Evolutionary conservation across 2,329 filamentous ascomycete species (phyloP).

Genomic region (Scedosporium apiospermum): DNA sequence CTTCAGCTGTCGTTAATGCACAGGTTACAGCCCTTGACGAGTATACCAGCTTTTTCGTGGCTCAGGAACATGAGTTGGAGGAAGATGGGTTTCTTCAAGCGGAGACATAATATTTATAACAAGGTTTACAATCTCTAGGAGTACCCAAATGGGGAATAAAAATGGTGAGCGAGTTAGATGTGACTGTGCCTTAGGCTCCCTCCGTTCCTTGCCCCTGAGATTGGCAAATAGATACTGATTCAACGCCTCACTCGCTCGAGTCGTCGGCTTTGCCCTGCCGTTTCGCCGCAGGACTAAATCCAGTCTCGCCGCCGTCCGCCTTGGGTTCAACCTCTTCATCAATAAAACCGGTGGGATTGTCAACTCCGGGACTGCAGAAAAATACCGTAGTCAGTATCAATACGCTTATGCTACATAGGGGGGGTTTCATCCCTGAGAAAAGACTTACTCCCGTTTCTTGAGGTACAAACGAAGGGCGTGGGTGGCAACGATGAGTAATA

Average conservation of each 20-base stretch:
- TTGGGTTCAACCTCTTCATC: neutral
- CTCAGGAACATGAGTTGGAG: no score
- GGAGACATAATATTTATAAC: no score
- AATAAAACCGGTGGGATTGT: neutral
- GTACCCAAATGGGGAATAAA: no score
- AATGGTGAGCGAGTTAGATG: no score
- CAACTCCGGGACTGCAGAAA: neutral
- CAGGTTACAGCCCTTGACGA: no score
- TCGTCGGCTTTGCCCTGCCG: neutral
- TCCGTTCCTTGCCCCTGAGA: no score
- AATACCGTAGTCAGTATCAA: neutral
- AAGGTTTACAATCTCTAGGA: no score
- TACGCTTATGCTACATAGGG: neutral
- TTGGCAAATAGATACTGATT: neutral
- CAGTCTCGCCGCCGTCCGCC: neutral
- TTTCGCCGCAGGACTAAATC: neutral
- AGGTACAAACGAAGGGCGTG: conserved; percentile 3
- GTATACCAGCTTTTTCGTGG: no score
- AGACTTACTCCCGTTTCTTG: neutral
- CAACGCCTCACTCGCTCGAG: neutral
- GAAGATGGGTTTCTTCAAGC: no score
- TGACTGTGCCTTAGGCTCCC: no score
- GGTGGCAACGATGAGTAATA: conserved; percentile 1
- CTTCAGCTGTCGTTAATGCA: no score
- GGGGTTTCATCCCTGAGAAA: no score